Evolutionary conservation across 192 early-diverging fungal genomes (phyloP).

Genomic region (Backusella mclennaniae): DNA sequence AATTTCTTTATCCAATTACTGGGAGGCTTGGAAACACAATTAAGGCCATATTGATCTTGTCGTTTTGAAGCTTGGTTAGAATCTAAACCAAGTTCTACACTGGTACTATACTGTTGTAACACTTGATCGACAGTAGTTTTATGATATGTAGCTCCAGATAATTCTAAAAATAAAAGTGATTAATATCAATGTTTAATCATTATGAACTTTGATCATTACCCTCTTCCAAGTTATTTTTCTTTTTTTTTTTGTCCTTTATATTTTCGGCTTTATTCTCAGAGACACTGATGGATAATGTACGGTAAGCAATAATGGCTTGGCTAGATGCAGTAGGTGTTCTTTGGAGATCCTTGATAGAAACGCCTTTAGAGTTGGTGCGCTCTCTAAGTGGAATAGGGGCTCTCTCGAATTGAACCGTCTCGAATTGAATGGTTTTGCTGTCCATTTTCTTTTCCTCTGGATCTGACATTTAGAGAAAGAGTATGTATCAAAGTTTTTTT

Average conservation of each 20-base stretch:
- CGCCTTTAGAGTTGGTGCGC: neutral
- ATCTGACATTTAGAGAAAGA: neutral
- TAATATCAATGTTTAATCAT: neutral
- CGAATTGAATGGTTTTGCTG: conserved; percentile 5
- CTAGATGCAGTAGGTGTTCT: neutral
- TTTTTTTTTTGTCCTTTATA: conserved; percentile 14
- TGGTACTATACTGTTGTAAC: conserved; percentile 39
- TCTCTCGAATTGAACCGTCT: neutral
- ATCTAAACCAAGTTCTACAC: conserved; percentile 36
- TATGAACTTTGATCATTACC: neutral
- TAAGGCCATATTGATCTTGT: conserved; percentile 38
- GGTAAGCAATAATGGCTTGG: conserved; percentile 41
- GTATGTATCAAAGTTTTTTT: neutral
- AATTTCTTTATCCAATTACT: conserved; percentile 42
- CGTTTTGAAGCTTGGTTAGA: conserved; percentile 33
- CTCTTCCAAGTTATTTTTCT: conserved; percentile 1
- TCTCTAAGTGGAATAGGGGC: neutral
- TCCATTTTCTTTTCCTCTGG: neutral
- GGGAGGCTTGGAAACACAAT: conserved; percentile 37
- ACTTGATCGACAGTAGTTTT: conserved; percentile 42
- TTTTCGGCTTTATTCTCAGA: conserved; percentile 34
- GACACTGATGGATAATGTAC: conserved; percentile 45
- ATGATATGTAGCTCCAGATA: conserved; percentile 42
- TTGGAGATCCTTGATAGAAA: neutral
- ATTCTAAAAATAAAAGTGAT: conserved; percentile 17